Evolutionary conservation across 352 stramenopile genomes (phyloP).

Genomic region (Pythium biforme): DNA sequence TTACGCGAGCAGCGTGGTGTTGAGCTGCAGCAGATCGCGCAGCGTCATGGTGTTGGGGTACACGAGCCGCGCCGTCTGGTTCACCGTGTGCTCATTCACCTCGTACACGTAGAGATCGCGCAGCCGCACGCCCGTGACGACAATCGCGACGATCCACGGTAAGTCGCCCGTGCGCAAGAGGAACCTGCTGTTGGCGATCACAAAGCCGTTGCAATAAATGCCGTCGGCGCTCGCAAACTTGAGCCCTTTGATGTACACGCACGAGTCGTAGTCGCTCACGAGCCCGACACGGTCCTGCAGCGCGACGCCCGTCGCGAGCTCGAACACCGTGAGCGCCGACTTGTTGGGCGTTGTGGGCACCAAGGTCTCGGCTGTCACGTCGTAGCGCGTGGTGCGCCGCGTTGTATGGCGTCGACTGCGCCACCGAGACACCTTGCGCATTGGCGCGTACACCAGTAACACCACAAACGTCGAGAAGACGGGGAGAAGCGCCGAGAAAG

Average conservation of each 20-base stretch:
- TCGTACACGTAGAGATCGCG: conserved; percentile 35
- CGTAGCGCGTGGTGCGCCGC: not conserved
- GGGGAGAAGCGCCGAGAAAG: conserved; percentile 18
- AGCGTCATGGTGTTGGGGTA: conserved; percentile 43
- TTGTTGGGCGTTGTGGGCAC: not conserved
- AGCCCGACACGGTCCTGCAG: conserved; percentile 22
- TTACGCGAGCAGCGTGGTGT: conserved; percentile 19
- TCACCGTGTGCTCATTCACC: conserved; percentile 31
- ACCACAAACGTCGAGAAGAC: not conserved
- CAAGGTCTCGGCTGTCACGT: not conserved
- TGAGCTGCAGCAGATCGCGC: conserved; percentile 35
- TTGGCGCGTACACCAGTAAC: conserved; percentile 2
- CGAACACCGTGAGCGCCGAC: conserved; percentile 1
- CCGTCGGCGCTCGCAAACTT: conserved; percentile 34
- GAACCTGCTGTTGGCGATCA: conserved; percentile 39
- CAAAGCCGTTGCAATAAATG: conserved; percentile 63
- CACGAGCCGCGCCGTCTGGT: conserved; percentile 41
- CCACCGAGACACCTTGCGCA: not conserved
- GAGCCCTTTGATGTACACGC: conserved; percentile 31
- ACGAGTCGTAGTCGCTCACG: conserved; percentile 40
- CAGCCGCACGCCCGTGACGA: conserved; percentile 28
- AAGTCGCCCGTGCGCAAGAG: conserved; percentile 1
- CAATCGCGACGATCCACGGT: not conserved
- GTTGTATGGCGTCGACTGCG: not conserved
- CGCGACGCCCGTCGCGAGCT: conserved; percentile 4